phyloP scores from a whole-genome alignment of 768 basidiomycete species.

The Lentinus brumalis region DNA sequence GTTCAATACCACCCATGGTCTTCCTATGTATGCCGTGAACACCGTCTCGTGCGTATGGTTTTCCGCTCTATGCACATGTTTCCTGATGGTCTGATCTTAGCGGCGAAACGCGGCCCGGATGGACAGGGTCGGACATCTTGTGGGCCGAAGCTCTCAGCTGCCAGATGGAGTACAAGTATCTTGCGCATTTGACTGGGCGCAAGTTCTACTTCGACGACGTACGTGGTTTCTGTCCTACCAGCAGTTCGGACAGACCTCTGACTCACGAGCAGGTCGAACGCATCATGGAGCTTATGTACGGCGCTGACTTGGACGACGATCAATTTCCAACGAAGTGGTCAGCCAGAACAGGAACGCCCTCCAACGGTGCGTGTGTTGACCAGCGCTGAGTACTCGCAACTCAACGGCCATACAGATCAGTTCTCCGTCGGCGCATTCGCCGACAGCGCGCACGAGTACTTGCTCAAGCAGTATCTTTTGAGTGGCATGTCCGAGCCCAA shows the following conservation, averaged over 20 bases:
- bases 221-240: background rate
- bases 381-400: background rate
- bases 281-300: slow-evolving; percentile 49
- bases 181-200: slow-evolving; percentile 80
- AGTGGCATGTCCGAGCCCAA: slow-evolving; percentile 63
- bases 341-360: slow-evolving; percentile 15
- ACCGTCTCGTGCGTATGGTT: slow-evolving; percentile 49
- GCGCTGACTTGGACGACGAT: slow-evolving; percentile 19
- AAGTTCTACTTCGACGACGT: slow-evolving; percentile 60
- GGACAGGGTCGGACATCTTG: slow-evolving; percentile 41
- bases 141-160: slow-evolving; percentile 78
- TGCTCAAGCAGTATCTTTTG: slow-evolving; percentile 74
- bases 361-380: slow-evolving; percentile 15
- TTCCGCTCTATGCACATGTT: background rate
- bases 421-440: slow-evolving; percentile 67
- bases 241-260: background rate
- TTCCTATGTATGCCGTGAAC: slow-evolving; percentile 74
- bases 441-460: slow-evolving; percentile 80
- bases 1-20: slow-evolving; percentile 68
- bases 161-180: slow-evolving; percentile 87
- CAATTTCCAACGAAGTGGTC: slow-evolving; percentile 28
- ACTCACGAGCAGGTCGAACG: slow-evolving; percentile 42
- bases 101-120: slow-evolving; percentile 39
- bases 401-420: slow-evolving; percentile 8
- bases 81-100: slow-evolving; percentile 30